Conservation (phyloP, 75 land plant genomes). For the Pseudotsuga menziesii region DNA sequence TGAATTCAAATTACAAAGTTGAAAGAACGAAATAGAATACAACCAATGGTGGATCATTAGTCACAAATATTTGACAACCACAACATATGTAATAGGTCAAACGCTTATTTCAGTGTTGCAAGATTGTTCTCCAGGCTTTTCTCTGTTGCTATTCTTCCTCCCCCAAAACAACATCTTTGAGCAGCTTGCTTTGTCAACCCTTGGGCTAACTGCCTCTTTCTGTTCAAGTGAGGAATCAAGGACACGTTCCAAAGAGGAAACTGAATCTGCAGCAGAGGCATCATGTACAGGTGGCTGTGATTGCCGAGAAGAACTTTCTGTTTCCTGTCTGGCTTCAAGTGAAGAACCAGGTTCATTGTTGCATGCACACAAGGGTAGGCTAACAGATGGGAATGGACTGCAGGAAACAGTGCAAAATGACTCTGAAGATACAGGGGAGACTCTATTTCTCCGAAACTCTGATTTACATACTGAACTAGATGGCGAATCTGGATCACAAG, state of each 20-base stretch:
- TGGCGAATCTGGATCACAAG: constrained; percentile 26
- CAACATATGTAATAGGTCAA: constrained; percentile 16
- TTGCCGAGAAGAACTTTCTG: constrained; percentile 18
- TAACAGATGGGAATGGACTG: constrained; percentile 61
- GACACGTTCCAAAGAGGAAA: constrained; percentile 6
- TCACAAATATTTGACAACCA: background rate
- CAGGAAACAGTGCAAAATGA: constrained; percentile 65
- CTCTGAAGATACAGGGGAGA: constrained; percentile 58
- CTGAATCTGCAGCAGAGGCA: background rate
- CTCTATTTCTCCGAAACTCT: constrained; percentile 44
- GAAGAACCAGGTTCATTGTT: constrained; percentile 41
- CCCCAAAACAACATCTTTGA: constrained; percentile 56
- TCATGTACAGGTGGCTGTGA: constrained; percentile 26
- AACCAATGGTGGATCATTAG: background rate
- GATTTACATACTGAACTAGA: constrained; percentile 18
- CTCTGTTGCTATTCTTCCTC: constrained; percentile 65
- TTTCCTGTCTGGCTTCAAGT: constrained; percentile 31
- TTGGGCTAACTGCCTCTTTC: constrained; percentile 41
- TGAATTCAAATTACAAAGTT: background rate
- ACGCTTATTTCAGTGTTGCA: constrained; percentile 69
- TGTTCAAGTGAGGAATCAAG: constrained; percentile 20
- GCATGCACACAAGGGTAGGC: constrained; percentile 57
- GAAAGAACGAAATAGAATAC: constrained; percentile 9
- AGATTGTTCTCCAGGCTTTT: constrained; percentile 67
- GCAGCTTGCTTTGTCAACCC: constrained; percentile 45